Base-by-base conservation (phyloP, 2,329 filamentous ascomycete species). In the Teratosphaeriaceae sp. region DNA sequence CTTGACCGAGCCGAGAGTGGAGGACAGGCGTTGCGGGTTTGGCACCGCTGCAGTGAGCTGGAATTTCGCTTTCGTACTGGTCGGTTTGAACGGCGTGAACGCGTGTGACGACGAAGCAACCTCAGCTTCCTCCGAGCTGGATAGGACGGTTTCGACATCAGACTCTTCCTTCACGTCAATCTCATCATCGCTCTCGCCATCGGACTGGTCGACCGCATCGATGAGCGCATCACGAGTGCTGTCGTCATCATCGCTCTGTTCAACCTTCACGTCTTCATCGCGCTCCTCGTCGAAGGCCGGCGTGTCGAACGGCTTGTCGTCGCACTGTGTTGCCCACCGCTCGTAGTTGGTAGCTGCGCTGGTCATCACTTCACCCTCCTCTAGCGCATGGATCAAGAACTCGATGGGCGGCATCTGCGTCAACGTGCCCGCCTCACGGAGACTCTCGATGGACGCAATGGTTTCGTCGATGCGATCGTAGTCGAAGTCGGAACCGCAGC, bases 361-460 rank as follows among this genome's bases (percentile, higher is more conserved):
- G 33, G 35, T 54, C 38, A 53, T 35, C 2, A 33, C 43, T 43
- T 61, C 58, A 40, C 43, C 50, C 5, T 30, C 29, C 21, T 27
- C 34, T 3, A 35, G 19, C n/a, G 50, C 43, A 37, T 44, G 43
- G 44, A 61, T 53, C 12, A 62, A 48, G 40, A 61, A 60, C 49
- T 62, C 59, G 34, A 58, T 46, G 11, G 59, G 58, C n/a, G 55
- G 52, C 52, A 61, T 52, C 15, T 40, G 42, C 12, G 22, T 30
- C 47, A 57, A 52, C 27, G 38, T 36, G 26, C 46, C 48, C n/a
- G 38, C 39, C 18, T 33, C 40, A 35, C 53, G 44, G 29, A 52
- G 42, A 1, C 19, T 39, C 34, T 54, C 37, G 40, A 58, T 54
- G 53, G 53, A 53, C 12, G 43, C 40, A 22, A 60, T 46, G 13